Conservation (phyloP, 164 flowering plant species). For the Buxus sempervirens region DNA sequence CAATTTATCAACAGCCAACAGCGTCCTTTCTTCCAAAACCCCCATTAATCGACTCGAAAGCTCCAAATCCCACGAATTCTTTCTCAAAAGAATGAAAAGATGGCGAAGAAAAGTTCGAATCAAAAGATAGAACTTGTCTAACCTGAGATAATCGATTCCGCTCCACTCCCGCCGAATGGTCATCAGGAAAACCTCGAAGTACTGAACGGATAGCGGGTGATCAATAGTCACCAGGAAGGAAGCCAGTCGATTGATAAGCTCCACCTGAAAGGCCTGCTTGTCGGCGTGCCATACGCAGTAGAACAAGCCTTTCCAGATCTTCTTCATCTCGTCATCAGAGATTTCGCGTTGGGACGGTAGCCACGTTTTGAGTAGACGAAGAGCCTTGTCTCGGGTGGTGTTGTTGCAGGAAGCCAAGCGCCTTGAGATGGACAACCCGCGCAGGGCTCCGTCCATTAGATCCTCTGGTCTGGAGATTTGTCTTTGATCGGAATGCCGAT, state of each 20-base stretch:
- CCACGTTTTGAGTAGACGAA: no score
- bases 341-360: no score
- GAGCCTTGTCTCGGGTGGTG: no score
- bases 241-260: conserved; percentile 54
- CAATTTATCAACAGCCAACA: conserved; percentile 43
- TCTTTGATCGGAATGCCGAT: no score
- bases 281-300: conserved; percentile 30
- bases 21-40: conserved; percentile 42
- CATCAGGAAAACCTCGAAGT: conserved; percentile 54
- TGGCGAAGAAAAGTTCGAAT: conserved; percentile 53
- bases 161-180: conserved; percentile 93
- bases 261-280: conserved; percentile 37
- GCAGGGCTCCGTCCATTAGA: no score
- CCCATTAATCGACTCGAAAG: conserved; percentile 26
- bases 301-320: no score
- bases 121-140: conserved; percentile 83
- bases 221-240: conserved; percentile 35
- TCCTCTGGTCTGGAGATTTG: no score
- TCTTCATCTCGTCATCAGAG: no score
- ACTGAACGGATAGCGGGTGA: conserved; percentile 39
- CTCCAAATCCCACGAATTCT: conserved; percentile 54
- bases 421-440: no score
- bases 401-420: no score
- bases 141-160: conserved; percentile 71
- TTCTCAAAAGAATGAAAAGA: conserved; percentile 43